Evolutionary conservation across 768 basidiomycete genomes (phyloP).

Genomic region (Sutorius australiensis): DNA sequence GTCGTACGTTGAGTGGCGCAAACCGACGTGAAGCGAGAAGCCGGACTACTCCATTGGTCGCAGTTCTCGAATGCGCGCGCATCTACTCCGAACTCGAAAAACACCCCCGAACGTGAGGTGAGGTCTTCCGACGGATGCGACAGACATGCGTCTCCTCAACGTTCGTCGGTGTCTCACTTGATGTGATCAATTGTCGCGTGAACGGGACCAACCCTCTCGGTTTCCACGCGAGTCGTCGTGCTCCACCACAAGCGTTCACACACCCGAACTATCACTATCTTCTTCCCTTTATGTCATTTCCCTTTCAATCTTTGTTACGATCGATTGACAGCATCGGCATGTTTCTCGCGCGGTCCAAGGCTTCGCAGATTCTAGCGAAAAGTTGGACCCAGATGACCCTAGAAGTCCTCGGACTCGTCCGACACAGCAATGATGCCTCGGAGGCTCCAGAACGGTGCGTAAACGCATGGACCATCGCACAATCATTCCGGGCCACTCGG

Average conservation of each 20-base stretch:
- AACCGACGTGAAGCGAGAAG: conserved; percentile 2
- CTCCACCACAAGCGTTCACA: neutral
- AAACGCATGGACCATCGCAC: neutral
- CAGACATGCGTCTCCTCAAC: neutral
- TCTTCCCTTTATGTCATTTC: neutral
- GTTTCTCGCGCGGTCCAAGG: neutral
- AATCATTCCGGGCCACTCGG: neutral
- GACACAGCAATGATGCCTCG: neutral
- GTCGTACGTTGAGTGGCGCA: conserved; percentile 6
- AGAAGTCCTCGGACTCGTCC: conserved; percentile 20
- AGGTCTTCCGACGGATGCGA: conserved; percentile 8
- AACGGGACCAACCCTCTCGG: neutral
- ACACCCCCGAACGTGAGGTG: conserved; percentile 5
- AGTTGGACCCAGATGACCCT: neutral
- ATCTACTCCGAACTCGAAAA: conserved; percentile 9
- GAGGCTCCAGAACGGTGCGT: neutral
- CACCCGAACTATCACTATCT: neutral
- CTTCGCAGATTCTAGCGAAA: neutral
- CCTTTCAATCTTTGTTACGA: neutral
- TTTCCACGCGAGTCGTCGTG: neutral
- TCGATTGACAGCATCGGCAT: neutral
- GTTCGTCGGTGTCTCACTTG: neutral
- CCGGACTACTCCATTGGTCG: neutral
- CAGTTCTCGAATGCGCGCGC: conserved; percentile 7
- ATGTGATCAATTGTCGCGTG: conserved; percentile 1